Percentiles rank a stretch among this genome's conserved stretches.
Evolutionary conservation across 305 asterid species (phyloP).

Genomic region (Plantago coronopus): DNA sequence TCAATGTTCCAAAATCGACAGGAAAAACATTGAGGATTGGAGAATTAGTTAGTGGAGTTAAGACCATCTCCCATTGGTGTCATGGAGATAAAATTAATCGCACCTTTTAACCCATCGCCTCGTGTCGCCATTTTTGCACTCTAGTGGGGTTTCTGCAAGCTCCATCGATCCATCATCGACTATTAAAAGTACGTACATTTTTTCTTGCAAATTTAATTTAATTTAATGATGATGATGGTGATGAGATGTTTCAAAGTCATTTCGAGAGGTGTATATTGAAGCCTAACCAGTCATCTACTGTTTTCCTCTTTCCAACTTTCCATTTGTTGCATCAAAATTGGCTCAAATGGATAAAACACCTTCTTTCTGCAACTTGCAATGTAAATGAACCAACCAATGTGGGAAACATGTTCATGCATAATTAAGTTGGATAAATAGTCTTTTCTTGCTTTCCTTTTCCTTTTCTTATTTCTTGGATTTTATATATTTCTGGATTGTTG

Average conservation of each 20-base stretch:
- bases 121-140: constrained; percentile 42
- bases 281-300: constrained; percentile 17
- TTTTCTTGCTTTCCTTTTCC: too few relatives aligned
- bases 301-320: constrained; percentile 19
- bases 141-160: constrained; percentile 40
- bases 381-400: constrained; percentile 44
- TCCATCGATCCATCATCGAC: constrained; percentile 26
- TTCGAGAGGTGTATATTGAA: constrained; percentile 27
- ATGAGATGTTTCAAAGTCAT: constrained; percentile 29
- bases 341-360: not conserved
- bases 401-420: constrained; percentile 69
- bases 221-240: constrained; percentile 22
- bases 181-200: constrained; percentile 21
- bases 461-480: too few relatives aligned
- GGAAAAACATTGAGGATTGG: constrained; percentile 16
- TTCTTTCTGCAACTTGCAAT: constrained; percentile 24
- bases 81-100: constrained; percentile 26
- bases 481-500: too few relatives aligned
- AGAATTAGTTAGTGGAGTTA: constrained; percentile 19
- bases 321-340: constrained; percentile 23
- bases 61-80: constrained; percentile 41
- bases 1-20: constrained; percentile 32
- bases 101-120: constrained; percentile 67
- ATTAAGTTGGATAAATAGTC: constrained; percentile 28
- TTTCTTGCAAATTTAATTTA: constrained; percentile 20